Conservation (phyloP, 257 asterid species). For the Solanum neorickii region DNA sequence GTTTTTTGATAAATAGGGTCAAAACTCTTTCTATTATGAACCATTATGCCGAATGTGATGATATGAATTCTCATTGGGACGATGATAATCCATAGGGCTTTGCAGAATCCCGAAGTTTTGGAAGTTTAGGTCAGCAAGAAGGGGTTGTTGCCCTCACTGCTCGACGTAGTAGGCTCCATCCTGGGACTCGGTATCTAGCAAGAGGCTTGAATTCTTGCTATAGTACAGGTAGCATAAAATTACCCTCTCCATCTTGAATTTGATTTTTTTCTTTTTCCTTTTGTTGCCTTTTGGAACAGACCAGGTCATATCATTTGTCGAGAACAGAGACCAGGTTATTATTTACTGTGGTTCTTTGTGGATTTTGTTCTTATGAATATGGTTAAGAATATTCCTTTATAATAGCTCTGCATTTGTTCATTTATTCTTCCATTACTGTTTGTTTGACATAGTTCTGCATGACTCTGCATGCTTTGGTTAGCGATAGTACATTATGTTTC, state of each 20-base stretch:
- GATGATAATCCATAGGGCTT: constrained; percentile 60
- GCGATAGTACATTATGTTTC: not conserved
- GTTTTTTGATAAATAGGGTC: not conserved
- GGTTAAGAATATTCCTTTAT: not conserved
- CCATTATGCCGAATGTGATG: not conserved
- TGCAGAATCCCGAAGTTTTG: constrained; percentile 83
- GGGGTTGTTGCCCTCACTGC: constrained; percentile 94
- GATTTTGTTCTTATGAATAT: not conserved
- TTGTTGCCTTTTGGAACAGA: not conserved
- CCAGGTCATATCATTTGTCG: not conserved
- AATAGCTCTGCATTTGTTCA: not conserved
- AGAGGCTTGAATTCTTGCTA: constrained; percentile 94
- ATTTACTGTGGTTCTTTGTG: not conserved
- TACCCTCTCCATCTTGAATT: not conserved
- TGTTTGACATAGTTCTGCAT: not conserved
- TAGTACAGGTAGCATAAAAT: constrained; percentile 61
- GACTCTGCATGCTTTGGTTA: not conserved
- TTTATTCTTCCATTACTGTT: not conserved
- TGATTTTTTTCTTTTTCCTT: constrained; percentile 5
- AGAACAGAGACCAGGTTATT: not conserved
- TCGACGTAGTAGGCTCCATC: constrained; percentile 97
- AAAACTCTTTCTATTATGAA: not conserved
- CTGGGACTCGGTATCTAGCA: constrained; percentile 96
- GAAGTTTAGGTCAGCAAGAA: constrained; percentile 92
- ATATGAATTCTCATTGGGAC: constrained; percentile 20